Evolutionary conservation across 2,329 filamentous ascomycete genomes (phyloP).

Genomic region (Fusarium multiceps): DNA sequence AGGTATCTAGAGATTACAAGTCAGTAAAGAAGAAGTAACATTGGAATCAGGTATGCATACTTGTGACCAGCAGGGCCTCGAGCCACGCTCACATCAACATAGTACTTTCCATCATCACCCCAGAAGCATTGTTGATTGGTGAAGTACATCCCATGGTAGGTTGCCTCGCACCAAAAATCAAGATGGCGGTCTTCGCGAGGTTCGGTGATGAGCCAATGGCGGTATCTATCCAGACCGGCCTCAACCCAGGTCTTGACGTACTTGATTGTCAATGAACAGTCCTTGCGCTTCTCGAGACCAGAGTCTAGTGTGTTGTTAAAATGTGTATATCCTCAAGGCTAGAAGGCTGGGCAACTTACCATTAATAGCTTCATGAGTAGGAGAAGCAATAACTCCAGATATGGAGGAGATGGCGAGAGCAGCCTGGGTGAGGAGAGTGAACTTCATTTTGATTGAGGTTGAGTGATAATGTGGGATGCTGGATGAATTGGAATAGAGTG

Average conservation of each 20-base stretch:
- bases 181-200: slow-evolving; percentile 4
- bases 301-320: neutral
- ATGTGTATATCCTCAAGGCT: accelerated
- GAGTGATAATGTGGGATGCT: neutral
- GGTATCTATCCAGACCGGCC: neutral
- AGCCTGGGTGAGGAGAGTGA: neutral
- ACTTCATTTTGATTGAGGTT: neutral
- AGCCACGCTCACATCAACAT: slow-evolving; percentile 1
- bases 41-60: neutral
- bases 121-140: neutral
- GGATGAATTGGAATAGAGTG: neutral
- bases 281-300: neutral
- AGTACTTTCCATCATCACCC: neutral
- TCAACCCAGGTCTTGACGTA: neutral
- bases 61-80: neutral
- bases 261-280: slow-evolving; percentile 2
- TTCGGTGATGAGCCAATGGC: slow-evolving; percentile 3
- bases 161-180: neutral
- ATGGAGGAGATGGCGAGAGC: neutral
- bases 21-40: neutral
- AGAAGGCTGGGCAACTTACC: neutral
- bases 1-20: neutral
- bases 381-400: neutral
- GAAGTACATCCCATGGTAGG: too few species aligned
- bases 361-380: neutral